Conservation (phyloP, 2,329 filamentous ascomycete genomes). For the Alternaria tenuissima region DNA sequence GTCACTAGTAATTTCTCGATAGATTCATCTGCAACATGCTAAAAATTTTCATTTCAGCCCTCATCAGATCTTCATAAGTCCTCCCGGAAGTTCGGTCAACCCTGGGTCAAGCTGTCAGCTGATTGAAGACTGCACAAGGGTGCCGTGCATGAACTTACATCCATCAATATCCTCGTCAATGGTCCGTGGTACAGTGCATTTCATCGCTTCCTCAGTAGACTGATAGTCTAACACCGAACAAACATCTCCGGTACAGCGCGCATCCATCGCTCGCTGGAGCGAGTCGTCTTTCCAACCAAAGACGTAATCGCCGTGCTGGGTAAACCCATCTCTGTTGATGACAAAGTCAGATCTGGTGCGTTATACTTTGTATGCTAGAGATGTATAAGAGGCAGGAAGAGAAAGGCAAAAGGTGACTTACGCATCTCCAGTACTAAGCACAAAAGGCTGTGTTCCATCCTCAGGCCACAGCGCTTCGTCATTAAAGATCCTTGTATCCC, state of each 20-base stretch:
- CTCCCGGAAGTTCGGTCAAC: neutral
- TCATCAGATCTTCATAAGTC: neutral
- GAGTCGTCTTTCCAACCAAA: conserved; percentile 45
- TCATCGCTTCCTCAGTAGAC: conserved; percentile 33
- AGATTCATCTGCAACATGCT: neutral
- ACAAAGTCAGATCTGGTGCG: neutral
- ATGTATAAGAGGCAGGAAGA: neutral
- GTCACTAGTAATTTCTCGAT: neutral
- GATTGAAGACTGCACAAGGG: neutral
- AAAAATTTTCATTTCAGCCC: neutral
- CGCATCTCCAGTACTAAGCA: conserved; percentile 39
- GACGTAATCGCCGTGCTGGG: conserved; percentile 42
- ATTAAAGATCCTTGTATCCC: conserved; percentile 37
- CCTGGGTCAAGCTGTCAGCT: neutral
- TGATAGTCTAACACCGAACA: conserved; percentile 34
- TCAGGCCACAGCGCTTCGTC: conserved; percentile 27
- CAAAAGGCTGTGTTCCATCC: conserved; percentile 36
- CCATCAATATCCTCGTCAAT: conserved; percentile 38
- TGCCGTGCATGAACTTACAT: conserved; percentile 28
- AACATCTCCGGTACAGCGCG: conserved; percentile 32
- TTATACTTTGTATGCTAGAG: neutral
- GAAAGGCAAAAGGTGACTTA: conserved; percentile 17
- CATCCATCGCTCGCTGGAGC: conserved; percentile 40
- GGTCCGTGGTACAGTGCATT: conserved; percentile 30
- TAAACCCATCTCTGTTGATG: conserved; percentile 28